Evolutionary conservation across 2,329 filamentous ascomycete genomes (phyloP), one percentile per base, ranked within the genome.

Genomic region (Emmonsiellopsis sp.): DNA sequence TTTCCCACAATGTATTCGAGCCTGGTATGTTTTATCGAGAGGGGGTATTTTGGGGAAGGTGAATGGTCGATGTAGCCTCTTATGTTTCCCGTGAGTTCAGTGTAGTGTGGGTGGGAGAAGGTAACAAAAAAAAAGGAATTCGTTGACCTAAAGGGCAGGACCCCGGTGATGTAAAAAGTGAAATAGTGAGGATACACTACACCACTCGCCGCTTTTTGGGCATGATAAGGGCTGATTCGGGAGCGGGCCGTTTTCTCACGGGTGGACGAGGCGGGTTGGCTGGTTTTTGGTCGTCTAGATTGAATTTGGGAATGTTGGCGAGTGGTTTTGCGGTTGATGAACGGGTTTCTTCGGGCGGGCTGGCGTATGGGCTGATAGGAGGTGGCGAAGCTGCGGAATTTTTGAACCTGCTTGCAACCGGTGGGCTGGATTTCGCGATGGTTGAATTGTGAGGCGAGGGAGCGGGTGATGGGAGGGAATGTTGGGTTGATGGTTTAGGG

Each of bases 191-290:
- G 30, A 41, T 26, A 32, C 30, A 30, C 30, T 51, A 51, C 30
- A 54, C 55, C 11, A 62, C 42, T 20, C 58, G 64, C 42, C 57
- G 63, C 35, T 62, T 64, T 54, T 67, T 69, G 2, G 66, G 64
- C 40, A 61, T 65, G 35, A 69, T 64, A 50, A 69, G 66, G 2
- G 65, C 56, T 4, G 15, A 38, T 53, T 60, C 67, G 5, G 65
- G 64, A 16, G 62, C 56, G 5, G 65, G 62, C 43, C 67, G 58
- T 55, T 67, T 68, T 31, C 64, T 56, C 2, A 62, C 41, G 35
- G 55, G 54, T 6, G 58, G 57, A 26, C 63, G 65, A n/a, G 59
- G 51, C 20, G 16, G 15, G 5, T 2, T n/a, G 8, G 31, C 11
- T 6, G 11, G 15, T 30, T 35, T 35, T 49, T 13, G 10, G 13